Base-by-base conservation (phyloP, 768 basidiomycete genomes). In the Sutorius australiensis region DNA sequence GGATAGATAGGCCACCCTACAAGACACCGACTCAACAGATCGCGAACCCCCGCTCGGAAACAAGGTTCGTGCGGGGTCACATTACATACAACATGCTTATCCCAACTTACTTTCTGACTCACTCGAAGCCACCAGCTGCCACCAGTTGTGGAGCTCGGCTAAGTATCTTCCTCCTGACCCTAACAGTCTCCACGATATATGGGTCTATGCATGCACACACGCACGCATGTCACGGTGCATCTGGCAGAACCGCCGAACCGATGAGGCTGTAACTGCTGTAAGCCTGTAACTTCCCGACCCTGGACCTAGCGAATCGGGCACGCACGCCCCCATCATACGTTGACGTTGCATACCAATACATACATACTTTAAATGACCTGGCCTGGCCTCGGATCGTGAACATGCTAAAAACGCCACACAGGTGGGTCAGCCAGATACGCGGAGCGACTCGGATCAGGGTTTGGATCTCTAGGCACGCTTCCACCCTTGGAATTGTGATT, bases 361-460 rank as follows among this genome's bases (percentile, higher is more conserved):
- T 24, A 24, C 24, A 24, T 24, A 24, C 24, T 24, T 24, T 24
- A 24, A 24, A 24, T 24, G 24, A 24, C 24, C 4, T 24, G 24
- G 24, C 24, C 24, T 24, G 46, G 32, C 24, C 17, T 37, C 27
- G 30, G 21, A 37, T 48, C 49, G 56, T 61, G 55, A 54, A 55
- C 37, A 56, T n/a, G 51, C 32, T 49, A 24, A 24, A 24, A 2
- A 24, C 43, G 43, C 14, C n/a, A 17, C 59, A 51, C 33, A 42
- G 12, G 27, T 14, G 39, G 17, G 14, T 44, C 24, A 4, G 4
- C 24, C 24, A 24, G 55, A 41, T 43, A 43, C 11, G 42, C n/a
- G 27, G 27, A 43, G 41, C 27, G 24, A 24, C 12, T 19, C 11
- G 5, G 19, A n/a, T 28, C 41, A 42, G 41, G 30, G 5, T 8